phyloP scores from a whole-genome alignment of 1,284 basidiomycete genomes.

The Sporisorium iseilematis-ciliati region DNA sequence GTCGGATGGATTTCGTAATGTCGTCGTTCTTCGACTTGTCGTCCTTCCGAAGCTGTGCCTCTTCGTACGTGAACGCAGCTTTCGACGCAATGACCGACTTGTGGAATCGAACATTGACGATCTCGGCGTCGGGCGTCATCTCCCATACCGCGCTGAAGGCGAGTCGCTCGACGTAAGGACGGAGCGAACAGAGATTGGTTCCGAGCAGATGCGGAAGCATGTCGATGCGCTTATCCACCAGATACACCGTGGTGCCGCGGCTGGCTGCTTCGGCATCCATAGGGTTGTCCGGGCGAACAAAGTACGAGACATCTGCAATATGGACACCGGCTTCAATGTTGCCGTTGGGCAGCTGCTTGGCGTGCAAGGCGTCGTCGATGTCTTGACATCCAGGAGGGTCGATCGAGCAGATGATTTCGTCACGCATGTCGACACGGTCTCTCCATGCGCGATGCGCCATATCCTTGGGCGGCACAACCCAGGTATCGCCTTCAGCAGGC shows the following conservation, averaged over 20 bases:
- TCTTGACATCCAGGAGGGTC: constrained; percentile 98
- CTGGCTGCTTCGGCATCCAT: constrained; percentile 98
- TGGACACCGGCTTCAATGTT: constrained; percentile 98
- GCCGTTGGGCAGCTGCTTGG: constrained; percentile 86
- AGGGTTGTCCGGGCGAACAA: constrained; percentile 90
- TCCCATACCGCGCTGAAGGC: constrained; percentile 99
- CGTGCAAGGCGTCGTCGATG: constrained; percentile 99
- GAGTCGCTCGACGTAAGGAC: constrained; percentile 91
- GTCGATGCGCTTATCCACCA: constrained; percentile 98
- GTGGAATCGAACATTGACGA: constrained; percentile 89
- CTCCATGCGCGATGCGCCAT: constrained; percentile 77
- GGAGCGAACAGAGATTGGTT: constrained; percentile 93
- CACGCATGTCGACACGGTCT: constrained; percentile 87
- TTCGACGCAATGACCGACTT: constrained; percentile 98
- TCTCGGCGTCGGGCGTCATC: constrained; percentile 76
- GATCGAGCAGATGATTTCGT: constrained; percentile 91
- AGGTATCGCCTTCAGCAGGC: constrained; percentile 87
- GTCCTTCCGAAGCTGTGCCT: constrained; percentile 93
- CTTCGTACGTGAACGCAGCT: constrained; percentile 96
- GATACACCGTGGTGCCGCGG: constrained; percentile 95
- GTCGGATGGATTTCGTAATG: constrained; percentile 86
- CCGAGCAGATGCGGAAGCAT: constrained; percentile 96
- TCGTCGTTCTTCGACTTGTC: constrained; percentile 83
- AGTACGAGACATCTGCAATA: constrained; percentile 98
- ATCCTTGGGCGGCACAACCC: constrained; percentile 89